Evolutionary conservation across 768 basidiomycete species (phyloP), one percentile per base, ranked within the genome.

Genomic region (Lentinula boryana): DNA sequence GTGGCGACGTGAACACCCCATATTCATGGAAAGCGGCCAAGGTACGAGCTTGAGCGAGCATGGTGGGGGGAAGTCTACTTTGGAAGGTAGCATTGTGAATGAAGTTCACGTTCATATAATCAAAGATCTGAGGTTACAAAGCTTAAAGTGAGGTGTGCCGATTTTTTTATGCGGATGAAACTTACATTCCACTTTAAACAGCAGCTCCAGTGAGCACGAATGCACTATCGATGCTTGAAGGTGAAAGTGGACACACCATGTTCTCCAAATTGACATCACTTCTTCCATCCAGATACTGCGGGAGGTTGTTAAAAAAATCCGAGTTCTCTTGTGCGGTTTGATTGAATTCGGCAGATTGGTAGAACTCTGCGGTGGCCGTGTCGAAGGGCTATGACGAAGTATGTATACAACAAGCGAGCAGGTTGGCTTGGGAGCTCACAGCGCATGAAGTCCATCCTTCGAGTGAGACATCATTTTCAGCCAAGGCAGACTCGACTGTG

Each of bases 1-100:
- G 67, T 0, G 74, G 68, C 54, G 79, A 80, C 4, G 76, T 83
- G 72, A 90, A 91, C 15, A 89, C 79, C 51, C 79, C 80, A 69
- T 86, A 83, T 73, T 91, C 87, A 67, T 90, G 88, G 76, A 78
- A 91, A 71, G 88, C 83, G 2, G 88, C 89, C 6, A 91, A 77
- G 49, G 76, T 78, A 18, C 83, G 76, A 3, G 80, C 84, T 67
- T 84, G 84, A 7, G 72, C 77, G 16, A 88, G 75, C 64, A 75
- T 81, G 0, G 75, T 76, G 1, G 71, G 36, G 8, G 87, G 84
- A 3, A 89, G 75, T 0, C 60, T 62, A 0, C 72, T 57, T 7
- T 74, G 67, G 63, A 88, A 91, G 0, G 75, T 77, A 32, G 74
- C 74, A 61, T 89, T 85, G 70, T 92, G 87, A 54, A 88, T 86